Percentiles rank a stretch among this genome's conserved stretches.
Conservation (phyloP, 1,139 yeast genomes). For the Blastobotrys illinoisensis region DNA sequence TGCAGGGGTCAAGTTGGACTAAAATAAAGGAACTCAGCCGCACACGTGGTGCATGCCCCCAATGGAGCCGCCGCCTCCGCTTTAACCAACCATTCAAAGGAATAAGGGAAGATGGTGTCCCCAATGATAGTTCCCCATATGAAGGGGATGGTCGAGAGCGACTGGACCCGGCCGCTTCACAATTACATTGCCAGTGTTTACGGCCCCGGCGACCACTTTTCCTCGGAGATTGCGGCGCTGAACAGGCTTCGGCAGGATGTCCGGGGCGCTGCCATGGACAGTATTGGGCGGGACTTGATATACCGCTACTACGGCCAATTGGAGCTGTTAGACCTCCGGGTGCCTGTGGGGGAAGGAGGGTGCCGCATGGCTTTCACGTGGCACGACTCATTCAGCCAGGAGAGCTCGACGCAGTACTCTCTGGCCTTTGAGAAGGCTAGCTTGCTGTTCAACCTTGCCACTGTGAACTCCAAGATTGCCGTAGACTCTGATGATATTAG, state of each 20-base stretch:
- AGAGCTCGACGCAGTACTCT: constrained; percentile 55
- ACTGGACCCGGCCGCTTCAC: constrained; percentile 62
- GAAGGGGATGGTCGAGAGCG: constrained; percentile 55
- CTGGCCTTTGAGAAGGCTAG: constrained; percentile 90
- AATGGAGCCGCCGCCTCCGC: not conserved
- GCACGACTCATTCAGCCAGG: constrained; percentile 64
- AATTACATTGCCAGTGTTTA: constrained; percentile 56
- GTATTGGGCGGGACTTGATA: constrained; percentile 45
- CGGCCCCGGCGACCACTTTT: constrained; percentile 56
- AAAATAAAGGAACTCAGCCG: not conserved
- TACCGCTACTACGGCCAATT: constrained; percentile 76
- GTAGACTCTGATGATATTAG: constrained; percentile 49
- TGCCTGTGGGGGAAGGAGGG: constrained; percentile 58
- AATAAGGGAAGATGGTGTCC: constrained; percentile 2
- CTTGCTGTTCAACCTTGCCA: constrained; percentile 68
- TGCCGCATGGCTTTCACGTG: constrained; percentile 66
- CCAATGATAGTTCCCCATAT: constrained; percentile 39
- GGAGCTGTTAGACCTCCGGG: constrained; percentile 69
- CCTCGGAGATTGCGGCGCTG: constrained; percentile 50
- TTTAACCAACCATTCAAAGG: not conserved
- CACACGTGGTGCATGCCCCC: not conserved
- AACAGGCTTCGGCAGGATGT: constrained; percentile 60
- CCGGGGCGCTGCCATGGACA: constrained; percentile 42
- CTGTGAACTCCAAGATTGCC: constrained; percentile 46
- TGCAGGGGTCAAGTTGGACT: not conserved